Conservation (phyloP, 2,329 filamentous ascomycete species). For the Pseudogymnoascus sp. region DNA sequence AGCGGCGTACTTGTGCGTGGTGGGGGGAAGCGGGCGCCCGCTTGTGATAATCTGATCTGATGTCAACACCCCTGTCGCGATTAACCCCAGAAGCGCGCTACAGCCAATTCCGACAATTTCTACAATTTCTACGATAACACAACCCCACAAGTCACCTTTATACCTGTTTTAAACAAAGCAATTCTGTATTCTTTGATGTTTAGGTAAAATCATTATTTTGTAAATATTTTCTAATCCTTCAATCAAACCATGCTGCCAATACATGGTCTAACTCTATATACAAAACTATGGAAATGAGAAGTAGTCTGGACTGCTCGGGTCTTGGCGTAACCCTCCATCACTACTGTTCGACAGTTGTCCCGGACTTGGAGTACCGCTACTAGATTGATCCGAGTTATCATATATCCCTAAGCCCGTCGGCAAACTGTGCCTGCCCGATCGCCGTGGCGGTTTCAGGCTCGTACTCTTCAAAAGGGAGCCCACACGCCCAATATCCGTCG, state of each 20-base stretch:
- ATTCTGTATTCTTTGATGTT: background rate
- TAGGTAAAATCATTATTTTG: background rate
- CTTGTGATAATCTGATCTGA: constrained; percentile 8
- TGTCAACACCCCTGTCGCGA: constrained; percentile 9
- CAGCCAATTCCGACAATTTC: background rate
- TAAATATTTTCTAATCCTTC: background rate
- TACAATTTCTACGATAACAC: constrained; percentile 15
- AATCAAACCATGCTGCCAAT: background rate
- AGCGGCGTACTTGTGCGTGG: background rate
- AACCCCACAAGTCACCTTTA: constrained; percentile 17
- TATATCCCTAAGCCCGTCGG: background rate
- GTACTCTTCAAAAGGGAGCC: constrained; percentile 34
- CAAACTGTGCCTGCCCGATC: background rate
- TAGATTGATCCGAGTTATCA: background rate
- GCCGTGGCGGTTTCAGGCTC: constrained; percentile 23
- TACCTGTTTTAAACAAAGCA: background rate
- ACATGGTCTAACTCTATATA: constrained; percentile 2
- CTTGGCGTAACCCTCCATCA: constrained; percentile 7
- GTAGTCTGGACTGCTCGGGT: background rate
- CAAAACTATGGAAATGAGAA: constrained; percentile 8
- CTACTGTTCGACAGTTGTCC: background rate
- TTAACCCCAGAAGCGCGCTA: constrained; percentile 3
- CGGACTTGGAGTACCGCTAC: background rate
- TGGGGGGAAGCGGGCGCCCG: constrained; percentile 7
- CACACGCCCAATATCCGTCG: constrained; percentile 25